phyloP scores from a whole-genome alignment of 2,329 filamentous ascomycete genomes.

The Aspergillus melleus region DNA sequence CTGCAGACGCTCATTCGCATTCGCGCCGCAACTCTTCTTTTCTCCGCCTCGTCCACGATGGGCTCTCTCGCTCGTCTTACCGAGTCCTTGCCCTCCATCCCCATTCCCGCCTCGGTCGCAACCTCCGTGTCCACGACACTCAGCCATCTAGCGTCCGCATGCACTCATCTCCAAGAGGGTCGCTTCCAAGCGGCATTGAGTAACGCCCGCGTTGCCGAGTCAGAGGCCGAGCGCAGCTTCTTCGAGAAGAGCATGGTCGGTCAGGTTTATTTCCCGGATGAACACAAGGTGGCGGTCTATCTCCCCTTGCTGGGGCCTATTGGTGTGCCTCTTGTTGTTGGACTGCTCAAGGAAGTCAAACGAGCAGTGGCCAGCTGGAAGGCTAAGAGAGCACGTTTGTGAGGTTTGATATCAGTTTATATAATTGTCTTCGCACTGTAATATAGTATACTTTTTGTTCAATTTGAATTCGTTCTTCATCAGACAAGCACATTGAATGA shows the following conservation, averaged over 20 bases:
- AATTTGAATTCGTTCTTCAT: not conserved
- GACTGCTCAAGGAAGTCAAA: constrained; percentile 77
- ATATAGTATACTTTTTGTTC: not conserved
- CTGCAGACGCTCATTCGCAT: constrained; percentile 84
- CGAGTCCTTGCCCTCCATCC: constrained; percentile 80
- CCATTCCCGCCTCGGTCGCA: constrained; percentile 83
- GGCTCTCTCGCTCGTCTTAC: constrained; percentile 89
- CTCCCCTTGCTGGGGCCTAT: constrained; percentile 86
- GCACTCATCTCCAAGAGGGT: constrained; percentile 65
- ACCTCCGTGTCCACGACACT: constrained; percentile 81
- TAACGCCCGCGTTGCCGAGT: constrained; percentile 80
- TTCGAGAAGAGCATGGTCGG: constrained; percentile 99
- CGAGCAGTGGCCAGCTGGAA: constrained; percentile 42
- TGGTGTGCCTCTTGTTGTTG: constrained; percentile 84
- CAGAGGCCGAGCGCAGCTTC: constrained; percentile 88
- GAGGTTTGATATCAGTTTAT: not conserved
- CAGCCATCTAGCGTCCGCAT: constrained; percentile 73
- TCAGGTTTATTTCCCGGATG: constrained; percentile 96
- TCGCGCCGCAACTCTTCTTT: constrained; percentile 77
- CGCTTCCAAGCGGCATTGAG: constrained; percentile 67
- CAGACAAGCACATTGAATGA: not conserved
- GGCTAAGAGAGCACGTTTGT: constrained; percentile 19
- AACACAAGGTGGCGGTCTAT: constrained; percentile 97
- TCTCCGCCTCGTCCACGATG: constrained; percentile 88
- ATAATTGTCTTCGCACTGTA: not conserved